These are phyloP conservation scores for Apiospora kogelbergensis DNA, from an alignment of 2,329 filamentous ascomycete species.

Conservation along the genomic window DNA sequence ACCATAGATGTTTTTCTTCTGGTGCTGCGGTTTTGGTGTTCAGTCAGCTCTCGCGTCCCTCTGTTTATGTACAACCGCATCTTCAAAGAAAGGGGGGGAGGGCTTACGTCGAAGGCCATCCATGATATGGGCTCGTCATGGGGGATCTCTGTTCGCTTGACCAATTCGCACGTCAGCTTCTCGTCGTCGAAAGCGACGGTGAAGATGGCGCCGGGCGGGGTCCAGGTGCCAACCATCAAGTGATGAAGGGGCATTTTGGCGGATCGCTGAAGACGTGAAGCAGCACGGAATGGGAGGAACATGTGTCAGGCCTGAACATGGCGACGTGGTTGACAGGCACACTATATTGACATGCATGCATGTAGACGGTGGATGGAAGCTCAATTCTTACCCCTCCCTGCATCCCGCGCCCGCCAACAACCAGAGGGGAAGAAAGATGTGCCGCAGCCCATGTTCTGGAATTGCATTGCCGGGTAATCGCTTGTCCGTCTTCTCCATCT, in stretches of 20 bases:
- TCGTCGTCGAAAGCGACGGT: slow-evolving; percentile 87
- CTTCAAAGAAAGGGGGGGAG: no score
- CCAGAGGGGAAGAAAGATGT: not conserved
- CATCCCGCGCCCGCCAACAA: no score
- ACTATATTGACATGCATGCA: not conserved
- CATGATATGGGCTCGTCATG: slow-evolving; percentile 86
- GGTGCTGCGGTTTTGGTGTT: slow-evolving; percentile 55
- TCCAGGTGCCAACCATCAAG: slow-evolving; percentile 92
- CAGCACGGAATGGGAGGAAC: not conserved
- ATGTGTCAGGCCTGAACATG: no score
- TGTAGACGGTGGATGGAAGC: no score
- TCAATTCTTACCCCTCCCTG: not conserved
- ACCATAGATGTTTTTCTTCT: slow-evolving; percentile 82
- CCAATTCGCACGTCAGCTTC: slow-evolving; percentile 67
- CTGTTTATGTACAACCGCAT: no score
- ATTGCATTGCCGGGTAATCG: not conserved
- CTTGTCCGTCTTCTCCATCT: not conserved
- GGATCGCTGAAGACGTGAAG: slow-evolving; percentile 22
- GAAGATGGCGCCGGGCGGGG: slow-evolving; percentile 84
- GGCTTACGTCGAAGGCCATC: slow-evolving; percentile 88
- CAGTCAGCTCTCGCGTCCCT: slow-evolving; percentile 14
- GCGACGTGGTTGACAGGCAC: not conserved
- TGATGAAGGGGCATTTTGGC: slow-evolving; percentile 74
- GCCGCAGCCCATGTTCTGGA: not conserved
- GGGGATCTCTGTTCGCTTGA: slow-evolving; percentile 81